Evolutionary conservation across 306 rosid species (phyloP).

Genomic region (Purshia tridentata): DNA sequence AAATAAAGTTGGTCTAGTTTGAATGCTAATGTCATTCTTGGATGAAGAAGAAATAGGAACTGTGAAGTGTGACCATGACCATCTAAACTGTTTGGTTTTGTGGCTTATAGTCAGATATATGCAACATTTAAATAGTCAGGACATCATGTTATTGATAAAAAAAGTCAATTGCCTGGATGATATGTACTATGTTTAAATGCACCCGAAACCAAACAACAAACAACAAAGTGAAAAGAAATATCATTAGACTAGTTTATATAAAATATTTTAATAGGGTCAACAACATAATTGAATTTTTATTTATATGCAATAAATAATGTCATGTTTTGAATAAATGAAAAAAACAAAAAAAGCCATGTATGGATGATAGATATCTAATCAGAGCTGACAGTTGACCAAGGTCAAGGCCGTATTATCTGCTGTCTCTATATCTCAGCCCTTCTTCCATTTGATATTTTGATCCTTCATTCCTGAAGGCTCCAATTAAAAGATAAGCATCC

Average conservation of each 20-base stretch:
- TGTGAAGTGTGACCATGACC: neutral
- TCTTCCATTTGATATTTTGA: neutral
- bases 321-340: no score
- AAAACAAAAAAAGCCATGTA: no score
- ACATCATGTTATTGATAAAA: neutral
- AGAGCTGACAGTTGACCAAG: neutral
- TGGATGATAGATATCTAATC: no score
- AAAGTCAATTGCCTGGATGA: no score
- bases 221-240: no score
- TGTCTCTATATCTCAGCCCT: conserved; percentile 15
- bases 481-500: conserved; percentile 1
- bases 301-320: no score
- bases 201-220: no score
- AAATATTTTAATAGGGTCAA: no score
- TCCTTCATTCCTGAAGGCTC: neutral
- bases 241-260: no score
- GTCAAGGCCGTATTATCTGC: neutral
- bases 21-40: neutral
- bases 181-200: no score
- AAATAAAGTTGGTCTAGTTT: neutral
- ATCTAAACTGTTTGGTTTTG: neutral
- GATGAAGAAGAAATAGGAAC: neutral
- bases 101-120: neutral
- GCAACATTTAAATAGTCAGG: neutral
- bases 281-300: no score